Base-by-base conservation (phyloP, 768 basidiomycete genomes). In the Hypholoma fasciculare region DNA sequence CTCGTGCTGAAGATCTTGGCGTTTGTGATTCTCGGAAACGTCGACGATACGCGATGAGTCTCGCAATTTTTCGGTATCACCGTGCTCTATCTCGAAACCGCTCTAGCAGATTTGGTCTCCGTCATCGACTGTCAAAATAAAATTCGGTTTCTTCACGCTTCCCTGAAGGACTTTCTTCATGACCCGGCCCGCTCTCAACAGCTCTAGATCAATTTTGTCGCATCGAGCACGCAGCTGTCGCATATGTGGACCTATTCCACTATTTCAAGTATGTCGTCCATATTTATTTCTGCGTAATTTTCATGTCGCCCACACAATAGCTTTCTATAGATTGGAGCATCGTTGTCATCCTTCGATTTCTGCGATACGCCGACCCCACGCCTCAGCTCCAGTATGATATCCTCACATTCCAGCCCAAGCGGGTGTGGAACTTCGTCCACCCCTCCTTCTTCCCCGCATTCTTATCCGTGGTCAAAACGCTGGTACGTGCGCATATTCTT, bases 141-240 rank as follows among this genome's bases (percentile, higher is more conserved):
- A 6, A 27, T 59, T 9, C 38, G 20, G 2, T 40, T 59, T n/a
- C 42, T 54, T 14, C 58, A 59, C 37, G 58, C 49, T 11, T 59
- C 58, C 4, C 42, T 59, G 14, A 44, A 26, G n/a, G 58, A 59
- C 23, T 59, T 59, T 27, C 17, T 59, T 13, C 40, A 19, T 8
- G 54, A 59, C 23, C 39, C 19, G 0, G 7, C 13, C n/a, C 53
- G 58, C 7, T 56, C 48, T 11, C 48, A 27, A 4, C 23, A 23
- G 23, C 4, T 23, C 23, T 4, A 23, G 4, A 23, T 23, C 23
- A 23, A 23, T 4, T 23, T 23, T 23, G 23, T 23, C 23, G 23
- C 23, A 23, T 23, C 23, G 23, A 23, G 23, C 23, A 23, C 23
- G 23, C 23, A 23, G 23, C 23, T 23, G 23, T 23, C 23, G 23